phyloP scores from a whole-genome alignment of 192 early-diverging fungal species.

The Ambispora gerdemannii region DNA sequence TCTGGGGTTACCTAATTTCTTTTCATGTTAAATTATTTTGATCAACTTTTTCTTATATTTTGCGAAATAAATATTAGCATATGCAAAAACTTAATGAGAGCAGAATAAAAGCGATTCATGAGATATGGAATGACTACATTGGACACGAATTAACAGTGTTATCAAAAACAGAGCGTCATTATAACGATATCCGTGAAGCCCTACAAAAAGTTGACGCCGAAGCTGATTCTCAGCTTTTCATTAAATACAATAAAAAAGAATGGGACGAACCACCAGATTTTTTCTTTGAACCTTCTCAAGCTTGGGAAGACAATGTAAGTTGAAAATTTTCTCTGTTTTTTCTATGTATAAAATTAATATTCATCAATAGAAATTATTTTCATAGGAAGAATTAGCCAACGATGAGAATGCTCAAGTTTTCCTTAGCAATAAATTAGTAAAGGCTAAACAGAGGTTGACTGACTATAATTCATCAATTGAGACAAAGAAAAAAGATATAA shows the following conservation, averaged over 20 bases:
- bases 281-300: constrained; percentile 36
- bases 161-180: constrained; percentile 32
- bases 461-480: constrained; percentile 50
- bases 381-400: constrained; percentile 45
- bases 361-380: neutral
- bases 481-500: constrained; percentile 47
- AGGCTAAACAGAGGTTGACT: constrained; percentile 48
- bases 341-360: neutral
- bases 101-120: constrained; percentile 50
- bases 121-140: constrained; percentile 53
- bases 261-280: constrained; percentile 36
- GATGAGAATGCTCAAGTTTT: constrained; percentile 61
- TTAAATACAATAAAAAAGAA: constrained; percentile 36
- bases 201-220: constrained; percentile 49
- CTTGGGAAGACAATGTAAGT: constrained; percentile 39
- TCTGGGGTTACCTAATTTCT: too few species aligned
- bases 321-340: neutral
- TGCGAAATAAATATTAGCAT: constrained; percentile 39
- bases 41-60: constrained; percentile 1
- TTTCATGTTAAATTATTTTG: neutral
- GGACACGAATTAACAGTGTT: constrained; percentile 43
- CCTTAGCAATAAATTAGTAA: constrained; percentile 65
- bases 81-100: constrained; percentile 59
- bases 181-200: constrained; percentile 34
- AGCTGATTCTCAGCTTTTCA: constrained; percentile 52